Evolutionary conservation across 495 filamentous ascomycete species (phyloP), one percentile per base, ranked within the genome.

Genomic region (Aspergillus olivimuriae): DNA sequence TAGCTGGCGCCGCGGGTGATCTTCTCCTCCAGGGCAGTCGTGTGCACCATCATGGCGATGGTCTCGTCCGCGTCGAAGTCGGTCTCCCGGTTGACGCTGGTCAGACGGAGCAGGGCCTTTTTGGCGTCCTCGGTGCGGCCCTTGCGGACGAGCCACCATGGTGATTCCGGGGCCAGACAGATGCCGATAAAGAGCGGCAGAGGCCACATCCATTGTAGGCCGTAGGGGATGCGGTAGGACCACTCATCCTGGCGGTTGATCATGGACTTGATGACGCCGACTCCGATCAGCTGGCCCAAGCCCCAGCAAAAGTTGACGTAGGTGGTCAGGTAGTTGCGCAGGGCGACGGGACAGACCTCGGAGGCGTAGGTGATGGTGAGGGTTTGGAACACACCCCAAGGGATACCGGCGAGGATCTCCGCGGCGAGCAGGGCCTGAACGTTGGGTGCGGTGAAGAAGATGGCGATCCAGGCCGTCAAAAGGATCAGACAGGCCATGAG

Each of bases 251-350:
- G 34, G 9, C 78, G 67, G 34, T 66, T 60, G 36, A 82, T 53
- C 74, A 86, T 79, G 19, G 69, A 66, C 61, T 76, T 80, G 51
- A 91, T 81, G 39, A 88, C 84, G 14, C 83, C 84, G 37, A 83
- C 75, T 6, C 77, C 83, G 52, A 91, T 86, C 28, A 86, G 65
- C 56, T 89, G 84, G 16, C 86, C 86, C 9, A 89, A 55, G 8
- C 82, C 84, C 86, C 85, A 91, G 65, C 84, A 88, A 51, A 86
- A 81, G 62, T 89, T 89, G 62, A 90, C 81, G 45, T 87, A 88
- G 21, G 83, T 86, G 0, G 86, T 89, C 39, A 89, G 56, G 54
- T 86, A 88, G 15, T 79, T 76, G 19, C 86, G 76, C 47, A 90
- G 72, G 12, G 78, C 74, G 3, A 87, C 77, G 4, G 86, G 86